Base-by-base conservation (phyloP, 768 basidiomycete species). In the Lentinula lateritia region DNA sequence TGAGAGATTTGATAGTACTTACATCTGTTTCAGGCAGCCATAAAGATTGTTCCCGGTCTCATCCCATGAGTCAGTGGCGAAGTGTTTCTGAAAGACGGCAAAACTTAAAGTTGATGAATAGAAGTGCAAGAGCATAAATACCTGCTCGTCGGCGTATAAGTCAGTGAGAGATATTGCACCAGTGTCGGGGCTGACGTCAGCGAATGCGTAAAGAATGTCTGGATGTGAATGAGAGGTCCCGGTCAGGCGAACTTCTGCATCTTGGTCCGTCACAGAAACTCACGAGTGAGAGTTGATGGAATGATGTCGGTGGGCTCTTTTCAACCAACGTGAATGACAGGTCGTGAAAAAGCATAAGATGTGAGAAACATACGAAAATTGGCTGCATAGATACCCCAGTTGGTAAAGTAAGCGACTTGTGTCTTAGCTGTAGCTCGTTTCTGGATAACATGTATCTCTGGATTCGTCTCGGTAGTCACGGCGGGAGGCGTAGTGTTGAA, bases 41-140 rank as follows among this genome's bases (percentile, higher is more conserved):
- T 92, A 94, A 5, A 93, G 74, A 66, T 93, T 92, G 70, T 85
- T 90, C 18, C 90, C 92, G 0, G 76, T 63, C 18, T 92, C 90
- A 65, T 77, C 75, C 91, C 89, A 92, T 10, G 84, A 84, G 67
- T 93, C 91, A 2, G 80, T 80, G 0, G 87, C 76, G 74, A 80
- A 90, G 65, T 84, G 87, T 83, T 88, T 88, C 87, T 89, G 65
- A 6, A 48, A 15, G 1, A 36, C 0, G 16, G 32, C 32, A 39
- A 65, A 72, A 67, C 23, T 60, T 50, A 60, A 46, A 15, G 65
- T 62, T 20, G 43, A 42, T 32, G 18, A 23, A 1, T 16, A 45
- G 35, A 9, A 38, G 16, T n/a, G 16, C 13, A 45, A 7, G 20
- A 28, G 5, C 13, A 18, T 5, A 53, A 71, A 60, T 61, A 84